Conservation (phyloP, 345 rosid genomes). For the Syzygium aqueum region DNA sequence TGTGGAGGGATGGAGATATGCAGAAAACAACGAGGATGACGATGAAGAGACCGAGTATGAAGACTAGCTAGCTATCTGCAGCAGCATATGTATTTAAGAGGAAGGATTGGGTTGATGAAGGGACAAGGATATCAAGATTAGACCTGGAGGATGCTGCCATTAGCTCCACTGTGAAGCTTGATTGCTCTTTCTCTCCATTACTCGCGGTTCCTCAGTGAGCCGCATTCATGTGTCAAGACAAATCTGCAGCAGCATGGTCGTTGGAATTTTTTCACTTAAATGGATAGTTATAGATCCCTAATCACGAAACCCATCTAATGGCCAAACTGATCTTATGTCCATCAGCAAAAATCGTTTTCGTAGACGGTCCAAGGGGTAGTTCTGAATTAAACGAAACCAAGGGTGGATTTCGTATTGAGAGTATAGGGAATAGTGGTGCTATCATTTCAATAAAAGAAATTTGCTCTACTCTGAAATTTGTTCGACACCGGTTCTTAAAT, state of each 20-base stretch:
- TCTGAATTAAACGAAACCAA: too few species aligned
- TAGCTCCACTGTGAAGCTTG: not conserved
- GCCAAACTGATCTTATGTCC: not conserved
- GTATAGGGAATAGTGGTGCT: not conserved
- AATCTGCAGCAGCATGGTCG: not conserved
- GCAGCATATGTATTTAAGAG: not conserved
- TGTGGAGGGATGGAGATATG: conserved; percentile 74
- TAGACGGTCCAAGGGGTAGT: not conserved
- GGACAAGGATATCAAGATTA: not conserved
- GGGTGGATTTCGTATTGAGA: not conserved
- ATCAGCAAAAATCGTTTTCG: not conserved
- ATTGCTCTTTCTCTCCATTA: not conserved
- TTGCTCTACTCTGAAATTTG: not conserved
- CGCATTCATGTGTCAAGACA: not conserved
- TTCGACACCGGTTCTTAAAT: not conserved
- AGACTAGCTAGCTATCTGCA: conserved; percentile 28
- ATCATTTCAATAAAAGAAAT: not conserved
- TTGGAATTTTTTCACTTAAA: not conserved
- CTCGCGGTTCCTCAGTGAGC: not conserved
- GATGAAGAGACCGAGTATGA: conserved; percentile 94
- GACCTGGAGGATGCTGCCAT: not conserved
- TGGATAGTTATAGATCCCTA: not conserved
- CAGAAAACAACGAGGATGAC: conserved; percentile 60
- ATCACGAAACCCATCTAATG: not conserved
- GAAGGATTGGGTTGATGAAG: not conserved